Base-by-base conservation (phyloP, 257 asterid genomes). In the Scutellaria barbata region DNA sequence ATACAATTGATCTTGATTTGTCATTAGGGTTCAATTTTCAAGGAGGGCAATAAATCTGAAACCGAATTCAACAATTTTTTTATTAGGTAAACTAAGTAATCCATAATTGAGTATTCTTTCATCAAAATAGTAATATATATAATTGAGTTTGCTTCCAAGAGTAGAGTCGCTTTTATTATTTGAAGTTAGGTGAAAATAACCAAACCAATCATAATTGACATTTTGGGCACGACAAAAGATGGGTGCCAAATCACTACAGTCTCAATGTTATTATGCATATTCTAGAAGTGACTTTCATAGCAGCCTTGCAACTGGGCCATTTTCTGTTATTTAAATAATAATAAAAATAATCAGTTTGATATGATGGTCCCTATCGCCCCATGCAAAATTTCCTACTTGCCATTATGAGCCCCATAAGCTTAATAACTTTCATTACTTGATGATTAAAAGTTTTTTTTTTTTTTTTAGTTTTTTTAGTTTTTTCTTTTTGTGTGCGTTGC, bases 161-260 rank as follows among this genome's bases (percentile, higher is more conserved):
- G 16, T 22, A 48, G 37, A 60, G 64, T 58, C 33, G 13, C 39
- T 69, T 42, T 77, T 52, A 53, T 52, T 22, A 65, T 65, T 43
- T 45, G 39, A 66, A 41, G 82, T 81, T 83, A 56, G 81, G 85
- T 78, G 63, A 63, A 79, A 40, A 48, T 39, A 75, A 39, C 80
- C 83, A 76, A 42, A 60, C 33, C 64, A 14, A 58, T 75, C 71
- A 42, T 4, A 76, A 61, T 17, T 74, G 52, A 43, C 57, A 10
- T 17, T 52, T 25, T 8, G 35, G 20, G 51, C 40, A 53, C 14
- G 69, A 66, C 76, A 69, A 72, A 72, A 65, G 45, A 14, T 48
- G 75, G 43, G 13, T 43, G 52, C 67, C 80, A 80, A 66, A 68
- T 50, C 2, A 56, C 70, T 35, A 16, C 40, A 10, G 7, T 62